A percentile compares a stretch with the other conserved stretches of the same genome.
These are phyloP conservation scores for Trametes coccinea DNA, from an alignment of 768 basidiomycete species.

Conservation along the genomic window DNA sequence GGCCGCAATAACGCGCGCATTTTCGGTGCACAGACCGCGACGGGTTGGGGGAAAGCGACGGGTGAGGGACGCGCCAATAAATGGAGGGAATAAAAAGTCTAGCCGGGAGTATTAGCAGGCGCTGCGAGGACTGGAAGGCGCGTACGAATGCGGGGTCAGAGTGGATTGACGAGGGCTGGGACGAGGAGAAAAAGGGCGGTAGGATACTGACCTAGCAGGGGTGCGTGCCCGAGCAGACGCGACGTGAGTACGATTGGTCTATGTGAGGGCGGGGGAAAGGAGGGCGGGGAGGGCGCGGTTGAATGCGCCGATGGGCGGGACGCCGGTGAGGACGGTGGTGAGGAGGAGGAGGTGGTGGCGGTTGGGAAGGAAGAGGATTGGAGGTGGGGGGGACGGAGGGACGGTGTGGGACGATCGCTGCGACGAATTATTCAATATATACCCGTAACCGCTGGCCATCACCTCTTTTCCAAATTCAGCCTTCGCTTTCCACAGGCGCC, in stretches of 20 bases:
- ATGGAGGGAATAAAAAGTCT: constrained; percentile 23
- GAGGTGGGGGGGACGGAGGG: constrained; percentile 8
- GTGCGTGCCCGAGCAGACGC: neutral
- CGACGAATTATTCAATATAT: constrained; percentile 10
- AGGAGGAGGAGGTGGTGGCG: neutral
- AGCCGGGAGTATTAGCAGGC: constrained; percentile 10
- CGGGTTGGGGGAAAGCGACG: neutral
- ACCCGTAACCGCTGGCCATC: constrained; percentile 14
- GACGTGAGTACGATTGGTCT: constrained; percentile 8
- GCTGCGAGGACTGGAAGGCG: constrained; percentile 3
- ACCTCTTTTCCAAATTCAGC: constrained; percentile 9
- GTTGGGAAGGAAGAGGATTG: neutral
- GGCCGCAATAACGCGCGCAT: constrained; percentile 68
- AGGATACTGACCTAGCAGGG: constrained; percentile 1
- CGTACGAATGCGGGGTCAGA: neutral
- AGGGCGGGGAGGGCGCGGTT: constrained; percentile 15
- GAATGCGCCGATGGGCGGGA: constrained; percentile 19
- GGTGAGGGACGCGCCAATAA: constrained; percentile 8
- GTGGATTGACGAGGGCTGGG: neutral
- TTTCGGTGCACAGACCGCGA: constrained; percentile 10
- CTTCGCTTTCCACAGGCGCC: constrained; percentile 7
- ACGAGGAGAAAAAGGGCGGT: neutral
- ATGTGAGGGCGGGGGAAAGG: neutral
- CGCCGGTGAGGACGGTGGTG: constrained; percentile 16
- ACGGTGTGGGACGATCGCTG: constrained; percentile 20